Conservation (phyloP, 2,329 filamentous ascomycete species). For the Metarhizium sp. region DNA sequence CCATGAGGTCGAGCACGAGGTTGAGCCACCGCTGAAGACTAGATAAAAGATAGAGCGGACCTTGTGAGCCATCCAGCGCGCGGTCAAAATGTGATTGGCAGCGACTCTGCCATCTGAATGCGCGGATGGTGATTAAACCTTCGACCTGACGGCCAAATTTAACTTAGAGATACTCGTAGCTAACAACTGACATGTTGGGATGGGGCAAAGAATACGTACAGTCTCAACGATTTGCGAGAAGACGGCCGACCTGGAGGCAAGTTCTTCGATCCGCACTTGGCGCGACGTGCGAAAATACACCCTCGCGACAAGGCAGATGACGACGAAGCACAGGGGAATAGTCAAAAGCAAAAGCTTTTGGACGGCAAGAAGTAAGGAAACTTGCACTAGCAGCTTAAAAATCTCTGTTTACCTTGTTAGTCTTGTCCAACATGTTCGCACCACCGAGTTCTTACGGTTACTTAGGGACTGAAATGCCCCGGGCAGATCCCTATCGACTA, state of each 20-base stretch:
- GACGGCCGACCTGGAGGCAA: constrained; percentile 2
- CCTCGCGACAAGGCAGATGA: not conserved
- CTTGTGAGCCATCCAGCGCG: constrained; percentile 7
- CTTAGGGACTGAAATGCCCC: constrained; percentile 16
- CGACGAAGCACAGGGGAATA: constrained; percentile 25
- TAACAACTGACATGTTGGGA: too few species aligned
- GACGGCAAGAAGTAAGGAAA: constrained; percentile 32
- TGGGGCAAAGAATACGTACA: too few species aligned
- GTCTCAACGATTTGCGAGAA: constrained; percentile 12
- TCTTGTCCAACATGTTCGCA: not conserved
- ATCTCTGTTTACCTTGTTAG: constrained; percentile 15
- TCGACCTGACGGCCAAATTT: not conserved
- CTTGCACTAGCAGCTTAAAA: constrained; percentile 31
- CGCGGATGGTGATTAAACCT: constrained; percentile 7
- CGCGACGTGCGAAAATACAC: not conserved
- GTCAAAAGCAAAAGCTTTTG: constrained; percentile 34
- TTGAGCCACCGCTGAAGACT: constrained; percentile 9
- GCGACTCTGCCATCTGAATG: constrained; percentile 6
- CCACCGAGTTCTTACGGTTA: constrained; percentile 14
- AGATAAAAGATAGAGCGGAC: constrained; percentile 13
- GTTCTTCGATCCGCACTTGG: not conserved
- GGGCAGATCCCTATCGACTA: constrained; percentile 28
- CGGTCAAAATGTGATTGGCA: not conserved
- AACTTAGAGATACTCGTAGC: too few species aligned
- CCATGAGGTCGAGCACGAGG: constrained; percentile 5